Evolutionary conservation across 768 basidiomycete genomes (phyloP), one percentile per base, ranked within the genome.

Genomic region (Boletus barrowsii): DNA sequence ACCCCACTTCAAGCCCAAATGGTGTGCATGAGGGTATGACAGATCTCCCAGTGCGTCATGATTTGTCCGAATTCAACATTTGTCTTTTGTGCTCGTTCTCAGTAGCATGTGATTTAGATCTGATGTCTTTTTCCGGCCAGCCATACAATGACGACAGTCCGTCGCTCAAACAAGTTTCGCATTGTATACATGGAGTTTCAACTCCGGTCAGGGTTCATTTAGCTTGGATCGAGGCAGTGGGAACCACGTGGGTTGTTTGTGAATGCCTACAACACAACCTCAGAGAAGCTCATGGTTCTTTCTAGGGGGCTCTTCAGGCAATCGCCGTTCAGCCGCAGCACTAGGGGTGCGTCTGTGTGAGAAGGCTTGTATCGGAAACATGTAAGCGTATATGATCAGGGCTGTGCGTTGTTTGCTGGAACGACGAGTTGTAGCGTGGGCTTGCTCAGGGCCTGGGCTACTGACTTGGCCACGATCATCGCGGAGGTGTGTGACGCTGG

Each of bases 381-480:
- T 29, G 36, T 52, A 53, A 33, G 43, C 46, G 44, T 51, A 42
- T 47, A 50, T 39, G 42, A 41, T 35, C 53, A 52, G 24, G 60
- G 56, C 62, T 39, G 57, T 62, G 60, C 44, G 53, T 51, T 14
- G 49, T 59, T 45, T 53, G 10, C 30, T 29, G 29, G 37, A 18
- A 14, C 14, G 14, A 33, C 33, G 15, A 18, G 14, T n/a, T 54
- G 44, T 26, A 41, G 44, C 46, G 50, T 10, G 47, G 30, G 22
- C 20, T 51, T 47, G 36, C 29, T 11, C 13, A 22, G 22, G 22
- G 22, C 26, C 9, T 26, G 46, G 17, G 41, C 20, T 48, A 3
- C 33, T 37, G 54, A 49, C 52, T 56, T 49, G 65, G 42, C 64
- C 66, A 53, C 63, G 66, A 48, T 68, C 47, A 68, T 62, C 40